Evolutionary conservation across 768 basidiomycete species (phyloP).

Genomic region (Suillus tomentosus): DNA sequence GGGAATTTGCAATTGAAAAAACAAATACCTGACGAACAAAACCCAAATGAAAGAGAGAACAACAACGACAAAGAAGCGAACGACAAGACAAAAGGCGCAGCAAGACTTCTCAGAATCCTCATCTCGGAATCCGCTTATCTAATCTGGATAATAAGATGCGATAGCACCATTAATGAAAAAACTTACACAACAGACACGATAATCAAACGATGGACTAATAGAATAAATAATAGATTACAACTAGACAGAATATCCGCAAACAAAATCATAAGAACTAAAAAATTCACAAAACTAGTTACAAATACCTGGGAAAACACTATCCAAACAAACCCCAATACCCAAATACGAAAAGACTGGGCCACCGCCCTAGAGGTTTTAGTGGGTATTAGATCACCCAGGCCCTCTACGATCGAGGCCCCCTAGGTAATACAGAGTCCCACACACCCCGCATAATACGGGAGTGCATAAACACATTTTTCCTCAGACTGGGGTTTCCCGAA

Average conservation of each 20-base stretch:
- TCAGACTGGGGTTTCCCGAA: neutral
- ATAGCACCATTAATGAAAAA: neutral
- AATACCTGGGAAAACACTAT: neutral
- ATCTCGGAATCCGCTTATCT: neutral
- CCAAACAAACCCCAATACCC: neutral
- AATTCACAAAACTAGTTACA: neutral
- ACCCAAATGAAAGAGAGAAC: neutral
- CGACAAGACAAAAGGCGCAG: neutral
- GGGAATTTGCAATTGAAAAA: neutral
- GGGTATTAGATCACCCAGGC: neutral
- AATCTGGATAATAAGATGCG: neutral
- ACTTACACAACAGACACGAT: neutral
- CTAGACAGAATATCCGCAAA: neutral
- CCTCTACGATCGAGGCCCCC: neutral
- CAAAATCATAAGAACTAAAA: neutral
- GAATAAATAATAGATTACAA: neutral
- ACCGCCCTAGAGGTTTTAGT: constrained; percentile 1
- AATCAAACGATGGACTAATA: neutral
- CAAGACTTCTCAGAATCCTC: neutral
- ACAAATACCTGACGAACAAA: neutral
- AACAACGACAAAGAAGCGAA: neutral
- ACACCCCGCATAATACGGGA: neutral
- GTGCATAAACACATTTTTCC: neutral
- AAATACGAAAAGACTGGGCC: neutral
- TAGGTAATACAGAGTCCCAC: neutral